A percentile compares a stretch with the other conserved stretches of the same genome.
Conservation (phyloP, 1,284 basidiomycete genomes). For the Golubevia pallescens region DNA sequence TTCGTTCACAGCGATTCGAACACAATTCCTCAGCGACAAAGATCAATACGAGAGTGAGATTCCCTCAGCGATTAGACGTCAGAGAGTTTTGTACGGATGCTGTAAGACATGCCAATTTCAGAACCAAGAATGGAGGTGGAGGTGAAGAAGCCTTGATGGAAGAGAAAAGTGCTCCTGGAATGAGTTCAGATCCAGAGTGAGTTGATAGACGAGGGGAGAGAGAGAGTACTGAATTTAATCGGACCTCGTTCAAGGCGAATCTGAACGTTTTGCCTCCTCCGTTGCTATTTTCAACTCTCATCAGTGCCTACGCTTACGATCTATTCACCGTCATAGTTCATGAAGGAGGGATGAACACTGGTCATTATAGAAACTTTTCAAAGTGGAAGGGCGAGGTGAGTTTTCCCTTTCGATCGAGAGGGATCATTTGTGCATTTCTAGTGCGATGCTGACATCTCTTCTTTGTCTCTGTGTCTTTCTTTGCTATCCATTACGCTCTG, state of each 20-base stretch:
- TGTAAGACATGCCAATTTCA: slow-evolving; percentile 10
- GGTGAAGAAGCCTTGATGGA: slow-evolving; percentile 3
- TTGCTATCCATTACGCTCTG: not conserved
- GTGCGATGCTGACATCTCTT: not conserved
- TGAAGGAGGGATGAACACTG: slow-evolving; percentile 54
- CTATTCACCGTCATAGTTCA: slow-evolving; percentile 61
- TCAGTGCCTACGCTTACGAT: slow-evolving; percentile 49
- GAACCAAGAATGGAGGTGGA: slow-evolving; percentile 3
- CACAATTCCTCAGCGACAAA: slow-evolving; percentile 36
- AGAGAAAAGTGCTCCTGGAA: not conserved
- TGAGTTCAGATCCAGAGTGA: slow-evolving; percentile 34
- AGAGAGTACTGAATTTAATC: not conserved
- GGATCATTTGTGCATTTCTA: not conserved
- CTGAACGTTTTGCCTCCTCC: not conserved
- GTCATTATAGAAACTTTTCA: slow-evolving; percentile 58
- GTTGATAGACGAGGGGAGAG: not conserved
- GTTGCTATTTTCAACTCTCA: not conserved
- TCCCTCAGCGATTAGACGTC: slow-evolving; percentile 47
- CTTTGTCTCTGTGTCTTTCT: not conserved
- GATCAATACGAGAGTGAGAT: slow-evolving; percentile 54
- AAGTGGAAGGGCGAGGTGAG: slow-evolving; percentile 26
- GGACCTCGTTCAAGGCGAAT: too few species aligned
- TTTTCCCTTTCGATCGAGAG: not conserved
- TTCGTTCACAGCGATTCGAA: slow-evolving; percentile 42
- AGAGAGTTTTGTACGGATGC: slow-evolving; percentile 41